These are phyloP conservation scores for Lentinula boryana DNA, from an alignment of 768 basidiomycete genomes.

Conservation along the genomic window DNA sequence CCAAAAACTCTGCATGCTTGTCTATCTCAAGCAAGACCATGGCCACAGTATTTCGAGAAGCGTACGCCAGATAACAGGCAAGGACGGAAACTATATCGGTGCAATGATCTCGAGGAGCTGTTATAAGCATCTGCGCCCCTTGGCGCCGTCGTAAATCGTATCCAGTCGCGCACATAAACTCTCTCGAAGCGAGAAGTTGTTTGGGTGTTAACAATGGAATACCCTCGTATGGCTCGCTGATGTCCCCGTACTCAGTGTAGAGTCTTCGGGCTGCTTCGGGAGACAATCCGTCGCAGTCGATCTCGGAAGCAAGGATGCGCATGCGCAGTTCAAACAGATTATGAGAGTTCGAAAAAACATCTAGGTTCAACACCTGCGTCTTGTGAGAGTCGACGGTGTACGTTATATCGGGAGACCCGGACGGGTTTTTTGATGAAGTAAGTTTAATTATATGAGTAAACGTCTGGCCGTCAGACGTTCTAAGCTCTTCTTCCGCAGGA, in stretches of 20 bases:
- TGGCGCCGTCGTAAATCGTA: neutral
- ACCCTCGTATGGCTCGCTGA: constrained; percentile 9
- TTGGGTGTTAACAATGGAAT: constrained; percentile 11
- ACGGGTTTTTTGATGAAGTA: constrained; percentile 2
- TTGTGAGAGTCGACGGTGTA: constrained; percentile 4
- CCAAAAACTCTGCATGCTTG: constrained; percentile 6
- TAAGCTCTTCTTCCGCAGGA: constrained; percentile 5
- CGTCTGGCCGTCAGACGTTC: constrained; percentile 7
- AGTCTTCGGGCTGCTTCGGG: constrained; percentile 4
- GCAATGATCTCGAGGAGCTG: constrained; percentile 17
- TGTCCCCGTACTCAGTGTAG: constrained; percentile 7
- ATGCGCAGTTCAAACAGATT: neutral
- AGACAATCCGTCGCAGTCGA: neutral
- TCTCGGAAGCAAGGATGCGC: neutral
- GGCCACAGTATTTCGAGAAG: constrained; percentile 4
- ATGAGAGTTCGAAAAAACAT: neutral
- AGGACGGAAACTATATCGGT: constrained; percentile 15
- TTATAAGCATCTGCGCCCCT: constrained; percentile 11
- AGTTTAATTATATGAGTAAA: constrained; percentile 12
- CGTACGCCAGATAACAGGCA: constrained; percentile 11
- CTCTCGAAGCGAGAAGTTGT: constrained; percentile 14
- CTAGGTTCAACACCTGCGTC: neutral
- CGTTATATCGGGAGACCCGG: constrained; percentile 6
- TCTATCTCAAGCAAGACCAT: constrained; percentile 9
- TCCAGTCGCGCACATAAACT: constrained; percentile 9